Conservation (phyloP, 345 rosid genomes). For the Pugionium dolabratum region DNA sequence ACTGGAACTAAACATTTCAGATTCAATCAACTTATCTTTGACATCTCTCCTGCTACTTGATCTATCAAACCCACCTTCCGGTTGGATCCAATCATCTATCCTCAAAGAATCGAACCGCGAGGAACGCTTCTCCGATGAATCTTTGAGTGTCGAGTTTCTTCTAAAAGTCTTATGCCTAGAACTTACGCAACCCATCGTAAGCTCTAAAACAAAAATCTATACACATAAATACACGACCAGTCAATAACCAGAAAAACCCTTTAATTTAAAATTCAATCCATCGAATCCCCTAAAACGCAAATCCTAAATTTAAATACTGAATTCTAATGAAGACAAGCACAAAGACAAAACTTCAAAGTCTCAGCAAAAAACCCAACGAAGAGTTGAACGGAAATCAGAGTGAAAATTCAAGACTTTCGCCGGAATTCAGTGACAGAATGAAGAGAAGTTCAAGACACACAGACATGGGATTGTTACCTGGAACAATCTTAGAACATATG, state of each 20-base stretch:
- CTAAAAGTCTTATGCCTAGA: slow-evolving; percentile 50
- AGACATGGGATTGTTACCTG: neutral
- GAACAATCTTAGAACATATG: neutral
- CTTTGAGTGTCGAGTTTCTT: slow-evolving; percentile 49
- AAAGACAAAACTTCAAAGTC: slow-evolving; percentile 1
- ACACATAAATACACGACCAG: slow-evolving; percentile 3
- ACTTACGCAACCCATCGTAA: slow-evolving; percentile 74
- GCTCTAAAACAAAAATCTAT: slow-evolving; percentile 8
- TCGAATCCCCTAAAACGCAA: neutral
- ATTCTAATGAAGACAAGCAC: neutral
- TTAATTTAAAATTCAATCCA: neutral
- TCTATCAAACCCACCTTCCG: slow-evolving; percentile 28
- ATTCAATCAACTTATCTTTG: slow-evolving; percentile 20
- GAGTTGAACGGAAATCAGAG: slow-evolving; percentile 22
- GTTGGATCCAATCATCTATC: slow-evolving; percentile 55
- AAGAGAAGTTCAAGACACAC: neutral
- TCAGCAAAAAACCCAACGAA: slow-evolving; percentile 1
- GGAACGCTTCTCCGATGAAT: slow-evolving; percentile 51
- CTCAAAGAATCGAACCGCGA: slow-evolving; percentile 54
- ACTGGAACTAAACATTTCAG: slow-evolving; percentile 22
- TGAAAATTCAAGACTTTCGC: slow-evolving; percentile 26
- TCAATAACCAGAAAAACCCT: neutral
- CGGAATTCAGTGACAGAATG: slow-evolving; percentile 9
- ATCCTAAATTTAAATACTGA: neutral
- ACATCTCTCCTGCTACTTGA: slow-evolving; percentile 17